Base-by-base conservation (phyloP, 2,329 filamentous ascomycete genomes). In the Chaetomiaceae sp. region DNA sequence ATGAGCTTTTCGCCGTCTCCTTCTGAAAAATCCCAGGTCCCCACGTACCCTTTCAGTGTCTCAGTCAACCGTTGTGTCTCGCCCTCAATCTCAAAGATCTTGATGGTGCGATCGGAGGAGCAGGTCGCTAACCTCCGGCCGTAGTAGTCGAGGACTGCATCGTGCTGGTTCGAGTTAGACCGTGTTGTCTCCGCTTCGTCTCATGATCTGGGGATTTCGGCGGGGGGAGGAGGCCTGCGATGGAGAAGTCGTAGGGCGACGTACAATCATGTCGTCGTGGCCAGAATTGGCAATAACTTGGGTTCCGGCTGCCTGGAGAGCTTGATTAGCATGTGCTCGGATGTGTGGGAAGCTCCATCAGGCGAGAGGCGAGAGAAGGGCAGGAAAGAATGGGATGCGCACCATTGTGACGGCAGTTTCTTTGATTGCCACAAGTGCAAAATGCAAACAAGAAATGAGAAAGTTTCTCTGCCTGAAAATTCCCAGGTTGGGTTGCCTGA, bases 251-350 rank as follows among this genome's bases (percentile, higher is more conserved):
- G 44, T 14, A 27, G 47, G 48, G 48, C 30, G 62, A 83, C 89
- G 67, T 90, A 97, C 92, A 81, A 99, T 96, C 92, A 97, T 97
- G 71, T 96, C 92, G 86, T 97, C 92, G 77, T 99, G 94, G 68
- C 87, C 87, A 58, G 86, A 87, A 72, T 89, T 90, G 61, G 86
- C 82, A 73, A 91, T 90, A 65, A 89, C 84, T 76, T 91, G 87
- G 55, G 86, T 61, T 55, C 62, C 59, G 44, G 62, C 58, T 60
- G 73, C 68, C 72, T 75, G 58, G 25, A 23, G 27, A 34, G 40
- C 36, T 47, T 44, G 16, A 47, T 55, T 51, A 54, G 48, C 50
- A 50, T 34, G 20, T 16, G 51, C 32, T 16, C 7, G 20, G 6
- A 2, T 16, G 13, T 10, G 8, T 11, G 20, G 36, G 5, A 18